Evolutionary conservation across 2,329 filamentous ascomycete species (phyloP).

Genomic region (Fusarium oxysporum): DNA sequence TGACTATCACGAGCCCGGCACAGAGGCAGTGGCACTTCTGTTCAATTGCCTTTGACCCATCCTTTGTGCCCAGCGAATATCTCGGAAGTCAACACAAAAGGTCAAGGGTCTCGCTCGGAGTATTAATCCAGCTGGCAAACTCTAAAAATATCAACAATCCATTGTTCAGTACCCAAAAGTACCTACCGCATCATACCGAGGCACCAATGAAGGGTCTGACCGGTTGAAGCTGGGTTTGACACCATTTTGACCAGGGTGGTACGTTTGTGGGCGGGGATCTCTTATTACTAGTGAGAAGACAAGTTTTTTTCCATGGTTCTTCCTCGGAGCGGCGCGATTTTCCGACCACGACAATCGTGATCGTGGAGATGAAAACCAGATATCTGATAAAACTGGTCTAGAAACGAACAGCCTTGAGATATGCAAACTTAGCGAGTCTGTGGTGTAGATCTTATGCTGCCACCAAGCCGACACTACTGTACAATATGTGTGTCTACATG

Average conservation of each 20-base stretch:
- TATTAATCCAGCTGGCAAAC: constrained; percentile 6
- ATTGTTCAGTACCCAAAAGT: not conserved
- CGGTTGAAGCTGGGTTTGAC: constrained; percentile 15
- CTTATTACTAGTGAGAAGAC: not conserved
- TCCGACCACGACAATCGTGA: not conserved
- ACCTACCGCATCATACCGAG: constrained; percentile 4
- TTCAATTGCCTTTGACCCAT: constrained; percentile 13
- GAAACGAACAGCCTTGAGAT: constrained; percentile 1
- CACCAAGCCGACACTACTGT: constrained; percentile 29
- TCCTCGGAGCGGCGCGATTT: constrained; percentile 15
- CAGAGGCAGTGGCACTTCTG: constrained; percentile 22
- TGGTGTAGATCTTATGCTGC: constrained; percentile 44
- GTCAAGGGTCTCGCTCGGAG: constrained; percentile 19
- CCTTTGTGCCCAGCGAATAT: not conserved
- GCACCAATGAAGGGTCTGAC: constrained; percentile 5
- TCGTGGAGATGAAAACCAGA: not conserved
- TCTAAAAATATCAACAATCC: constrained; percentile 4
- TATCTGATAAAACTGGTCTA: constrained; percentile 2
- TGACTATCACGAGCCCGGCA: constrained; percentile 11
- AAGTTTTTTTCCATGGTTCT: constrained; percentile 14
- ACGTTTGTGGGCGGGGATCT: constrained; percentile 10
- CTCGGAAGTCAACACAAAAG: constrained; percentile 1
- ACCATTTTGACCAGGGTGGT: constrained; percentile 21
- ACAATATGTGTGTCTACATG: constrained; percentile 5
- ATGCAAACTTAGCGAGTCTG: constrained; percentile 35